phyloP scores from a whole-genome alignment of 257 asterid genomes.

The Paraleonurus japonicus region DNA sequence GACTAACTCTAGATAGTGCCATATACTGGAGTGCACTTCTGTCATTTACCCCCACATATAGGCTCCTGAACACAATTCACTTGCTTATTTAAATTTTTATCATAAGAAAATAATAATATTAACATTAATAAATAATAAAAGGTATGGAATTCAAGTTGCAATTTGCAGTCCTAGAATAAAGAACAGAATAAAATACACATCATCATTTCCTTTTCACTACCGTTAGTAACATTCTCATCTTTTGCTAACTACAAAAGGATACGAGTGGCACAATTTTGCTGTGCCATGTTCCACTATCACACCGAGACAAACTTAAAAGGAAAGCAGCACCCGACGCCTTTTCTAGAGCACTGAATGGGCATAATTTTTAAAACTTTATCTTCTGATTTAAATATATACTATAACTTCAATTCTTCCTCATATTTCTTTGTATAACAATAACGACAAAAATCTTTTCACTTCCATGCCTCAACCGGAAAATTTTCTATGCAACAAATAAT shows the following conservation, averaged over 20 bases:
- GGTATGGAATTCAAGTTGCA: conserved; percentile 12
- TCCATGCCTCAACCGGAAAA: conserved; percentile 21
- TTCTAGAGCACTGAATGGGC: conserved; percentile 30
- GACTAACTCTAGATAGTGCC: conserved; percentile 23
- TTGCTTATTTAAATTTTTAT: background rate
- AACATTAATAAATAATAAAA: background rate
- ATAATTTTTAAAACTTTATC: conserved; percentile 14
- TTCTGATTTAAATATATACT: background rate
- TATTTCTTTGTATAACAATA: background rate
- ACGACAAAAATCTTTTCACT: background rate
- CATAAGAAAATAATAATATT: no score
- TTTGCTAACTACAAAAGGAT: conserved; percentile 34
- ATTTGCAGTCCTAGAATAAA: conserved; percentile 25
- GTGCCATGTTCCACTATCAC: conserved; percentile 42
- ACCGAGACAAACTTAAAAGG: conserved; percentile 30
- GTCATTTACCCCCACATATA: conserved; percentile 15
- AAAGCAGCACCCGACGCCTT: conserved; percentile 30
- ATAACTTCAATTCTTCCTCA: background rate
- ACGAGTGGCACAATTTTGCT: conserved; percentile 33
- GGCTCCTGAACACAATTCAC: background rate
- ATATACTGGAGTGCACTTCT: conserved; percentile 17
- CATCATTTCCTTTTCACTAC: conserved; percentile 30
- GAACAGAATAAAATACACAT: conserved; percentile 10
- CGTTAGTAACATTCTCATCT: conserved; percentile 29
- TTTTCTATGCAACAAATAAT: background rate